Evolutionary conservation across 129 eudicot species (phyloP).

Genomic region (Pittosporum tobira): DNA sequence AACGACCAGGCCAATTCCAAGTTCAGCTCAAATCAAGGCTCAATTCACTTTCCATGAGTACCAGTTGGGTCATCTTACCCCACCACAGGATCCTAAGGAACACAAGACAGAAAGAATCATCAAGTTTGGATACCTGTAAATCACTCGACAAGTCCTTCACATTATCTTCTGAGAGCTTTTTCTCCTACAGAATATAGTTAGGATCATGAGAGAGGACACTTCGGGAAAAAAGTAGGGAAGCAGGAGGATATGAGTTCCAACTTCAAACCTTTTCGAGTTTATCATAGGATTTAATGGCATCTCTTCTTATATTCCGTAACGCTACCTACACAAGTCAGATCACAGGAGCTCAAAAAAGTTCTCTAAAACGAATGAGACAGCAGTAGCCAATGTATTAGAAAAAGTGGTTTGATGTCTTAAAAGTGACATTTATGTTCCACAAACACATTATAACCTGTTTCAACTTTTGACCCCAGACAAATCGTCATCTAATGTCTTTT

Average conservation of each 20-base stretch:
- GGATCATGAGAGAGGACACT: background rate
- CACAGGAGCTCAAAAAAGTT: background rate
- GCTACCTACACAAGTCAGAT: conserved; percentile 50
- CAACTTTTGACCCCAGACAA: background rate
- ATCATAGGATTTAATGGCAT: conserved; percentile 81
- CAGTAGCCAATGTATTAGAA: background rate
- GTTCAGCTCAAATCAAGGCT: background rate
- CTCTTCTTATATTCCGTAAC: conserved; percentile 92
- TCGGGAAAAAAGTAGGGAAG: conserved; percentile 2
- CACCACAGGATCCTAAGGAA: too few relatives aligned
- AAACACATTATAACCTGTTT: background rate
- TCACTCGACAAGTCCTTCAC: conserved; percentile 76
- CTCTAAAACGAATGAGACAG: background rate
- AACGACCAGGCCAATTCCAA: background rate
- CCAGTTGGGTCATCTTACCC: background rate
- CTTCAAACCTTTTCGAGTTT: conserved; percentile 90
- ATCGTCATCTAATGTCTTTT: too few relatives aligned
- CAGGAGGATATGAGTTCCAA: conserved; percentile 12
- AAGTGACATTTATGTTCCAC: background rate
- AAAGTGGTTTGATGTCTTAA: background rate
- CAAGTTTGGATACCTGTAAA: conserved; percentile 62
- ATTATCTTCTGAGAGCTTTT: conserved; percentile 93
- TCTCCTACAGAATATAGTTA: conserved; percentile 48
- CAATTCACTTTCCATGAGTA: background rate
- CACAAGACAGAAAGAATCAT: background rate